phyloP scores from a whole-genome alignment of 768 basidiomycete genomes.

The Boletus tomentosulus region DNA sequence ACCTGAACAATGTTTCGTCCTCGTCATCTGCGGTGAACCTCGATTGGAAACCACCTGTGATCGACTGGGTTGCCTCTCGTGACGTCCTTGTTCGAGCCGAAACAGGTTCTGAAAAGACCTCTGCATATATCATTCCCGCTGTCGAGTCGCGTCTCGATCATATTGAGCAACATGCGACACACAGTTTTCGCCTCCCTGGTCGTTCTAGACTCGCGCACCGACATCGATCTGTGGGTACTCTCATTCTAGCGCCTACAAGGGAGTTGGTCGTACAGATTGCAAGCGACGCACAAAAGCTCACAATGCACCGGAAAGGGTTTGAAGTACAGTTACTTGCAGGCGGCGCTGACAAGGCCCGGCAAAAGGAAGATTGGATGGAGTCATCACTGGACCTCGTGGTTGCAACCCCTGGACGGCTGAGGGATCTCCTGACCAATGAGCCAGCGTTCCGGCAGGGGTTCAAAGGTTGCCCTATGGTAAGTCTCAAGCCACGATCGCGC shows the following conservation, averaged over 20 bases:
- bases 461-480: constrained; percentile 52
- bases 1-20: constrained; percentile 2
- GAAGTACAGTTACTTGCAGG: constrained; percentile 76
- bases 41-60: neutral
- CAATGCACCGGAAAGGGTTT: constrained; percentile 56
- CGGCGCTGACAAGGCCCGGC: constrained; percentile 59
- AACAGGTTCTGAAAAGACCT: constrained; percentile 87
- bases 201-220: constrained; percentile 38
- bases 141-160: constrained; percentile 69
- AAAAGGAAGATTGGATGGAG: constrained; percentile 63
- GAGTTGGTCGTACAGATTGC: constrained; percentile 91
- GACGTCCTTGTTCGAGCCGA: constrained; percentile 86
- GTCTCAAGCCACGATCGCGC: constrained; percentile 20
- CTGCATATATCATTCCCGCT: constrained; percentile 85
- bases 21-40: neutral
- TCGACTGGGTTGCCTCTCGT: constrained; percentile 29
- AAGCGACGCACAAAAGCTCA: constrained; percentile 68
- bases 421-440: constrained; percentile 64
- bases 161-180: constrained; percentile 39
- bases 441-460: constrained; percentile 52
- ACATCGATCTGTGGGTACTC: constrained; percentile 53
- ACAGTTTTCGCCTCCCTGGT: constrained; percentile 14
- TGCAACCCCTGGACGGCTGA: constrained; percentile 83
- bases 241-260: constrained; percentile 86
- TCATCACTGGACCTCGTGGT: constrained; percentile 79